Conservation (phyloP, 306 rosid species). For the Rosa persica region DNA sequence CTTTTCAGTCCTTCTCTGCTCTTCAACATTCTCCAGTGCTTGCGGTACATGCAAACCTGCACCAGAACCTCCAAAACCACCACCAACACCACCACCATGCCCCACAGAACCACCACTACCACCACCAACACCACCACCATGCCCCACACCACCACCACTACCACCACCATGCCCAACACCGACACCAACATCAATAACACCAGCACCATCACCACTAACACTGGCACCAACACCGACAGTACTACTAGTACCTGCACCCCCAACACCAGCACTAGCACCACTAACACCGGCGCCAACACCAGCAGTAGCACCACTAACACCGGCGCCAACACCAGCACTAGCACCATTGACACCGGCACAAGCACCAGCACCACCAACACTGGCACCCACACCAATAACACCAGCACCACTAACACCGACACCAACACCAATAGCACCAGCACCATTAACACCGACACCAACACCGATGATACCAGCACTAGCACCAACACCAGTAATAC, state of each 20-base stretch:
- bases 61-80: neutral
- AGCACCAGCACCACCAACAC: neutral
- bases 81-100: neutral
- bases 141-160: neutral
- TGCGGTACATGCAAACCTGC: slow-evolving; percentile 29
- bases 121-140: neutral
- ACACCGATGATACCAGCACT: neutral
- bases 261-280: neutral
- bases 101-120: neutral
- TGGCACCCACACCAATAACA: neutral
- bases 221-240: neutral
- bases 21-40: slow-evolving; percentile 42
- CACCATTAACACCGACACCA: neutral
- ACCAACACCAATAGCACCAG: neutral
- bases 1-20: slow-evolving; percentile 49
- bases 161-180: neutral
- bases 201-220: neutral
- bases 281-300: neutral
- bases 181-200: neutral
- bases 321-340: neutral
- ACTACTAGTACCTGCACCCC: too few relatives aligned
- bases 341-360: neutral
- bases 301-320: neutral
- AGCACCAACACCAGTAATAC: neutral
- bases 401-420: neutral